Evolutionary conservation across 495 filamentous ascomycete genomes (phyloP), one percentile per base, ranked within the genome.

Genomic region (Venustampulla echinocandica): DNA sequence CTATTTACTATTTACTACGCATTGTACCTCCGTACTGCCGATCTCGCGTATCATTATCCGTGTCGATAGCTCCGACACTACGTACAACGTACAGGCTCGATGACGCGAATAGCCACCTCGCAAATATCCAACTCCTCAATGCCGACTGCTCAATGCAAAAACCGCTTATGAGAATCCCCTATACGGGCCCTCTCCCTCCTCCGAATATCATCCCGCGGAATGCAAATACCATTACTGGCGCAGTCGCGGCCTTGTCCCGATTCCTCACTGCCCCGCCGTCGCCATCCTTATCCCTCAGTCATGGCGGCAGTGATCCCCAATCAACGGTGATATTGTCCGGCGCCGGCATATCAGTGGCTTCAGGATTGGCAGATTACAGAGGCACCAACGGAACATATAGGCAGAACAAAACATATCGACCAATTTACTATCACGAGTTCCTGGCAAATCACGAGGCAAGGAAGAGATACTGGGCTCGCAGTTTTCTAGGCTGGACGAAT

Each of bases 401-500:
- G 20, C 76, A 86, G 48, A 96, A 97, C 67, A 83, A 81, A 59
- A 78, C 75, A 2, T 95, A 95, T 60, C 79, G 84, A 19, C 92
- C 92, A 13, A 92, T 95, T 53, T 98, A 94, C 66, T 93, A 80
- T 64, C 77, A 85, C 64, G 92, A 98, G 57, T 98, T 96, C 60
- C 52, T 82, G 21, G 62, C 73, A 32, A 82, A 68, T 50, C 90
- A 98, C 67, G 88, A 90, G 59, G 83, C 87, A 14, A 71, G 92
- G 44, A 93, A 97, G 66, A 69, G 92, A 47, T 98, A 98, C 67
- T 98, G 90, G 90, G 90, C 92, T 4, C 70, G 92, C 11, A 93
- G 86, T 62, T 98, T 90, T 60, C 69, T 98, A 17, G 92, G 92
- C 10, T 98, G 90, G 90, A 78, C 84, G 13, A 84, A 74, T 15